phyloP scores from a whole-genome alignment of 176 grass and related monocot genomes.

The Saccharum officinarum region DNA sequence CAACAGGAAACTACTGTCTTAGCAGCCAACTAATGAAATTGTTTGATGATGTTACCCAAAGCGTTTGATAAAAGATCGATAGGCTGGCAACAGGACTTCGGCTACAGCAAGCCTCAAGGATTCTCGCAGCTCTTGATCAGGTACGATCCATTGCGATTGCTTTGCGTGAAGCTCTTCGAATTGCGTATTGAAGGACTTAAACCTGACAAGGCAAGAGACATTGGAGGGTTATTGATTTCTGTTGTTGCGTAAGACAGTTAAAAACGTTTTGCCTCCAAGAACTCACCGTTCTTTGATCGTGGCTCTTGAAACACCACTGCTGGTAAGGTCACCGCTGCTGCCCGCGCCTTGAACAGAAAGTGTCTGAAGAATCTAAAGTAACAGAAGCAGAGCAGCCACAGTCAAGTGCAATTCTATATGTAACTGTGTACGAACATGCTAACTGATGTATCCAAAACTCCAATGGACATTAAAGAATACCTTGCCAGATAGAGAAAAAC shows the following conservation, averaged over 20 bases:
- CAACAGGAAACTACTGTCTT: neutral
- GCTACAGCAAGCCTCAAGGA: slow-evolving; percentile 89
- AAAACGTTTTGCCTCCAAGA: neutral
- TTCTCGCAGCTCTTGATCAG: slow-evolving; percentile 87
- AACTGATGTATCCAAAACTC: slow-evolving; percentile 22
- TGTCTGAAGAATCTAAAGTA: slow-evolving; percentile 83
- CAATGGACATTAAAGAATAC: slow-evolving; percentile 7
- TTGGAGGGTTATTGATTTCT: neutral
- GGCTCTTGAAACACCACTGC: slow-evolving; percentile 80
- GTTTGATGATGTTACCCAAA: slow-evolving; percentile 66
- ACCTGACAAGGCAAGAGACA: slow-evolving; percentile 46
- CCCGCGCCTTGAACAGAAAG: slow-evolving; percentile 79
- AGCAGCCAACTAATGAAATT: neutral
- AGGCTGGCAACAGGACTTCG: slow-evolving; percentile 89
- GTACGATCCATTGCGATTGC: slow-evolving; percentile 92
- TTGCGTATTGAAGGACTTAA: slow-evolving; percentile 88
- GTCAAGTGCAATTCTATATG: slow-evolving; percentile 10
- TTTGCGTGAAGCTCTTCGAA: slow-evolving; percentile 89
- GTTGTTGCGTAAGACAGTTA: neutral
- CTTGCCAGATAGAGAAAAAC: slow-evolving; percentile 6
- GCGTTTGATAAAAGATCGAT: slow-evolving; percentile 86
- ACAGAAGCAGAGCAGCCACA: slow-evolving; percentile 26
- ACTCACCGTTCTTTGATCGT: slow-evolving; percentile 75
- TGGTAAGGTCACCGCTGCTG: slow-evolving; percentile 62
- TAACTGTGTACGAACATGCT: neutral